Base-by-base conservation (phyloP, 2,329 filamentous ascomycete species). In the Coniella lustricola region DNA sequence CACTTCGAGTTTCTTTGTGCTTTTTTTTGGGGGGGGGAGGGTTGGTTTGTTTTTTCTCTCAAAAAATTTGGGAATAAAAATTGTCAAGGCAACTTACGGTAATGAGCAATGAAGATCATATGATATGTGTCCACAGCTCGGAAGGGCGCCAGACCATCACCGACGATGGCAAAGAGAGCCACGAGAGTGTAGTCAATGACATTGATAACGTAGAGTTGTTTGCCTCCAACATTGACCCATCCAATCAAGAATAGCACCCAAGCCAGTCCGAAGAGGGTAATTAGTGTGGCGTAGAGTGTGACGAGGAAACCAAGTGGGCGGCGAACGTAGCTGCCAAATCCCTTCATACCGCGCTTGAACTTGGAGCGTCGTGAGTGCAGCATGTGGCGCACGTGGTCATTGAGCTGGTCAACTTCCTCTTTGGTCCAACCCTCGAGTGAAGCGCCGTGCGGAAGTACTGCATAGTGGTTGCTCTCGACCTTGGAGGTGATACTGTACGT, bases 231-330 rank as follows among this genome's bases (percentile, higher is more conserved):
- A 54, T 89, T 90, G 61, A 93, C 87, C 88, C 88, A 94, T 41
- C 84, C 87, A 62, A 95, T 95, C 47, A 94, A 71, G 67, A 91
- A 93, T n/a, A 94, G 75, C 1, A 95, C 88, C 89, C 88, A 95
- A 0, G 86, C 86, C 12, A 91, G 73, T 59, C 88, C 88, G 57
- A 94, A 95, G 0, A 90, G 72, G 0, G 88, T 93, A 57, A 95
- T 90, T 17, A 91, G 72, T 1, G 78, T 82, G 8, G 87, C 88
- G 64, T 95, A 95, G 3, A 94, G 67, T 0, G 87, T 93, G 50
- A 95, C 85, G 47, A 90, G 75, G 61, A 93, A 88, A 1, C 89
- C 89, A 33, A 95, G 73, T 1, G 89, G 87, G 57, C 81, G 80
- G 34, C 75, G 75, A 13, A 90, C 76, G 60, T 94, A 95, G 65